Percentiles rank a stretch among this genome's conserved stretches.
phyloP scores from a whole-genome alignment of 2,329 filamentous ascomycete species.

The Achaetomium macrosporum region DNA sequence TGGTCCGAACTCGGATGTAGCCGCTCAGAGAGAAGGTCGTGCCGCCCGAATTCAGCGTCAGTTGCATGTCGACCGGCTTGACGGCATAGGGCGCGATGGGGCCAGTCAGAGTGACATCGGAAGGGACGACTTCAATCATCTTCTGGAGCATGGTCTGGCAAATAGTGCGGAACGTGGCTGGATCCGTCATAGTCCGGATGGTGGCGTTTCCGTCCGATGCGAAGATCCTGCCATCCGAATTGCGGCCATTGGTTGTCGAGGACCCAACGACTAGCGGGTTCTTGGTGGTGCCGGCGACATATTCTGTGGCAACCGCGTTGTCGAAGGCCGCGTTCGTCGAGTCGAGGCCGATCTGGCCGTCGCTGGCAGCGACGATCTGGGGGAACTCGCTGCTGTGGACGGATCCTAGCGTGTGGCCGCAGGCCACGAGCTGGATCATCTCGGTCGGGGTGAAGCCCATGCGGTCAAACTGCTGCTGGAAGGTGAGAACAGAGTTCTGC shows the following conservation, averaged over 20 bases:
- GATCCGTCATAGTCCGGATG: conserved; percentile 41
- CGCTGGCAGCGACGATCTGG: conserved; percentile 41
- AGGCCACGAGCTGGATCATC: conserved; percentile 56
- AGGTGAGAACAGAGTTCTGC: conserved; percentile 47
- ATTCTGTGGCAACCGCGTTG: conserved; percentile 52
- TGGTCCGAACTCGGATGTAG: conserved; percentile 52
- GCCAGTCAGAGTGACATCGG: conserved; percentile 44
- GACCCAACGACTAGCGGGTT: conserved; percentile 52
- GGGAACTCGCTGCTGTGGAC: conserved; percentile 52
- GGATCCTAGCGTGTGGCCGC: conserved; percentile 56
- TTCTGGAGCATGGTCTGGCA: conserved; percentile 50
- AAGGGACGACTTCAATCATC: conserved; percentile 57
- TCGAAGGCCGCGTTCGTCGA: conserved; percentile 46
- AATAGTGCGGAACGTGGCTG: conserved; percentile 38
- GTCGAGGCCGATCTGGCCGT: conserved; percentile 44
- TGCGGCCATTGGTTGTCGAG: conserved; percentile 38
- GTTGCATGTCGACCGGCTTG: conserved; percentile 53
- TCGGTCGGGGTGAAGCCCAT: conserved; percentile 52
- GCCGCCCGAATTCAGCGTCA: conserved; percentile 46
- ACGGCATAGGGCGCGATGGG: conserved; percentile 51
- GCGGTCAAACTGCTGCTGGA: conserved; percentile 49
- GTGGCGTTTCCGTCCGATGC: conserved; percentile 51
- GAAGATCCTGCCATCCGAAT: conserved; percentile 53
- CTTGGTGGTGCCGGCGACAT: conserved; percentile 46
- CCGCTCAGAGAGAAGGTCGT: conserved; percentile 45